phyloP scores from a whole-genome alignment of 2,329 filamentous ascomycete genomes.

The Alternaria sp. region DNA sequence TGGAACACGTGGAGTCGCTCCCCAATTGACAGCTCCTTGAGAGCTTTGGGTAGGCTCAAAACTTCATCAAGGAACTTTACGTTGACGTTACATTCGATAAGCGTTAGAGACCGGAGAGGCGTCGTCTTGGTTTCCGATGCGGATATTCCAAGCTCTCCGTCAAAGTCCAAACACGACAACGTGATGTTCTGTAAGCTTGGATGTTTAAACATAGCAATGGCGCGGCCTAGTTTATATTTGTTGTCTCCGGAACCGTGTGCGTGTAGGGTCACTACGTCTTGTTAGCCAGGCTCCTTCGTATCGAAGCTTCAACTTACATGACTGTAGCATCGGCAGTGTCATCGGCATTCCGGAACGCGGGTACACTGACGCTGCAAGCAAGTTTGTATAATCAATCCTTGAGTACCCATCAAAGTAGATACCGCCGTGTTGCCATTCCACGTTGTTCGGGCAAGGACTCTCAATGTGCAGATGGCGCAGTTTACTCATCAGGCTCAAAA shows the following conservation, averaged over 20 bases:
- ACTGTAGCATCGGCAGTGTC: constrained; percentile 40
- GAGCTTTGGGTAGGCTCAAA: constrained; percentile 42
- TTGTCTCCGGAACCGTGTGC: constrained; percentile 38
- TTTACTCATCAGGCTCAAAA: constrained; percentile 36
- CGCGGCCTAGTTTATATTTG: constrained; percentile 38
- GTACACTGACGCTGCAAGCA: constrained; percentile 38
- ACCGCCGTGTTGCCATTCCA: constrained; percentile 32
- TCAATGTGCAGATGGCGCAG: constrained; percentile 44
- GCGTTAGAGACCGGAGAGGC: constrained; percentile 39
- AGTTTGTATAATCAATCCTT: constrained; percentile 42
- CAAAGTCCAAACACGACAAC: constrained; percentile 47
- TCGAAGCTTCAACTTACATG: constrained; percentile 29
- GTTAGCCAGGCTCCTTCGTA: constrained; percentile 15
- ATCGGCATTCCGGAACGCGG: constrained; percentile 21
- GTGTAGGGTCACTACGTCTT: constrained; percentile 41
- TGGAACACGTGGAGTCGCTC: constrained; percentile 44
- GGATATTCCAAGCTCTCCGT: constrained; percentile 22
- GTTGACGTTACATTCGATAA: constrained; percentile 50
- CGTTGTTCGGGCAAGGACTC: constrained; percentile 48
- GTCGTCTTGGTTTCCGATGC: constrained; percentile 35
- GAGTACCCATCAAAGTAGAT: constrained; percentile 39
- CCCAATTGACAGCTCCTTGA: constrained; percentile 44
- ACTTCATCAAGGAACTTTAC: constrained; percentile 37
- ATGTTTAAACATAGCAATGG: constrained; percentile 43
- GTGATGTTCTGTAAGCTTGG: constrained; percentile 43